Percentiles rank a stretch among this genome's conserved stretches.
Conservation (phyloP, 2,329 filamentous ascomycete genomes). For the Stenocarpella maydis region DNA sequence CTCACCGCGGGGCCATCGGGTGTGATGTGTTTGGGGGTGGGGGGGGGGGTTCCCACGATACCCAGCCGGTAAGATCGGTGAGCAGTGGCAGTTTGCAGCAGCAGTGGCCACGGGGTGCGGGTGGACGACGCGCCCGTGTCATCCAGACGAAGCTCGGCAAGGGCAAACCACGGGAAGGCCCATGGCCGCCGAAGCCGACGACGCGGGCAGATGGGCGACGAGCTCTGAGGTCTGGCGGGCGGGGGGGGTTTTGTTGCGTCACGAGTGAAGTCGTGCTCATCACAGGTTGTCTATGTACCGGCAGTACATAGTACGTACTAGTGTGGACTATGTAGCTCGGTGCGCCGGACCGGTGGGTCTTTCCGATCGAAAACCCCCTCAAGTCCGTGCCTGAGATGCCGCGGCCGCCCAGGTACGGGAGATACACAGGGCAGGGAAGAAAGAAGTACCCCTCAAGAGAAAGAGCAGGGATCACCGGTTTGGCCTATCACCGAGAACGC, state of each 20-base stretch:
- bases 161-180: constrained; percentile 5
- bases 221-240: constrained; percentile 6
- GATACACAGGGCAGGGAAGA: background rate
- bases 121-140: background rate
- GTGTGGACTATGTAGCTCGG: background rate
- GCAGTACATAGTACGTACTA: no score
- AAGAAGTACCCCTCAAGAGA: background rate
- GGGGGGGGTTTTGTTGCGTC: constrained; percentile 6
- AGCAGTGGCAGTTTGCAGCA: no score
- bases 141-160: background rate
- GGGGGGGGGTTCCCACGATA: background rate
- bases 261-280: constrained; percentile 12
- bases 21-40: background rate
- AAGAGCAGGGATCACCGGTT: background rate
- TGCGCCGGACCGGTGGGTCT: constrained; percentile 16
- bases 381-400: constrained; percentile 12
- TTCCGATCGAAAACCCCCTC: background rate
- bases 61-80: background rate
- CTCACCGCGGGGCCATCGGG: background rate
- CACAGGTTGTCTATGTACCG: background rate
- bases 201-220: background rate
- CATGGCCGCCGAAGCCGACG: background rate
- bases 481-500: constrained; percentile 9
- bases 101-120: no score
- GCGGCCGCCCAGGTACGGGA: background rate